These are phyloP conservation scores for Pelargonium exstipulatum DNA, from an alignment of 441 rosid genomes.

Conservation along the genomic window DNA sequence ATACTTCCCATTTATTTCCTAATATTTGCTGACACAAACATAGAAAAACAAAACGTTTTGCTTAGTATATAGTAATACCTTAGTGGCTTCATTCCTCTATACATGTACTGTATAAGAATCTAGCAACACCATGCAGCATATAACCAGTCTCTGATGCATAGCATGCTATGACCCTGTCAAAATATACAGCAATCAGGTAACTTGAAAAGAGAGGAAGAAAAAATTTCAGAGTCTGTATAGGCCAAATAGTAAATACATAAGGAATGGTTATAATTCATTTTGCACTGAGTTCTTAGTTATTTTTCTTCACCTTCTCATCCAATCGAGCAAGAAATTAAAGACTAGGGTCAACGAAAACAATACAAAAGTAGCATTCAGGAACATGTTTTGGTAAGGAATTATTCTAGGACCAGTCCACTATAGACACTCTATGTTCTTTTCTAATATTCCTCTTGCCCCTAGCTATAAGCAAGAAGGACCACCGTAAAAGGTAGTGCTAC, in stretches of 20 bases:
- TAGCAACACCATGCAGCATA: background rate
- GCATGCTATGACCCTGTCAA: background rate
- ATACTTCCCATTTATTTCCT: background rate
- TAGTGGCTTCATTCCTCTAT: background rate
- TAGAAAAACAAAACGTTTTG: background rate
- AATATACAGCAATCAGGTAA: background rate
- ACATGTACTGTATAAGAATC: background rate
- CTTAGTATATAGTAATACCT: background rate
- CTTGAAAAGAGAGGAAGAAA: background rate
- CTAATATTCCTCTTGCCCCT: too few species aligned
- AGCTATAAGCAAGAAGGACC: too few species aligned
- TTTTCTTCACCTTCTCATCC: background rate
- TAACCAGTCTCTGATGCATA: background rate
- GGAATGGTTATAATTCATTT: background rate
- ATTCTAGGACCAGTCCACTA: background rate
- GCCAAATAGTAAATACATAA: background rate
- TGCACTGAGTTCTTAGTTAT: background rate
- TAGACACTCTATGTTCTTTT: too few species aligned
- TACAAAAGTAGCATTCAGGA: background rate
- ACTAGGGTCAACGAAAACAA: background rate
- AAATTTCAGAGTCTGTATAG: background rate
- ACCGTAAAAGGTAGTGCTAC: too few species aligned
- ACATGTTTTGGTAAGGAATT: background rate
- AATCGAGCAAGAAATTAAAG: background rate
- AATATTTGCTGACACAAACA: background rate